phyloP scores from a whole-genome alignment of 2,329 filamentous ascomycete species.

The Parafenestella ontariensis region DNA sequence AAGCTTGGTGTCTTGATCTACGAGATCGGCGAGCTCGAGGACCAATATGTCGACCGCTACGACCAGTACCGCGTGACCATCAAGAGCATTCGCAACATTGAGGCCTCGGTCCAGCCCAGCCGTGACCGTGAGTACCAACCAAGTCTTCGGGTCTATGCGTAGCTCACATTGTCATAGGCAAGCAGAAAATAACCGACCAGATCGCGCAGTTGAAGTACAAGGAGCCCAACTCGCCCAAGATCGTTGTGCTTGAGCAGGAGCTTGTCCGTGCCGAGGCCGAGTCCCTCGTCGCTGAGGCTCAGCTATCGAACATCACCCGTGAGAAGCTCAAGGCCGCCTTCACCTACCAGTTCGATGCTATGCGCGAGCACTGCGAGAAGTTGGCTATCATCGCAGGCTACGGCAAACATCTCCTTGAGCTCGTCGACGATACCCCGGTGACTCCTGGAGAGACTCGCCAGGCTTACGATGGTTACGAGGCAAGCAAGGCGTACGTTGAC shows the following conservation, averaged over 20 bases:
- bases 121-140: constrained; percentile 76
- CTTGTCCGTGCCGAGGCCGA: constrained; percentile 97
- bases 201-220: constrained; percentile 99
- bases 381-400: constrained; percentile 96
- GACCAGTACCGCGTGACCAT: constrained; percentile 99
- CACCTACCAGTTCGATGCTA: constrained; percentile 96
- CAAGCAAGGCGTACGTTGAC: constrained; percentile 76
- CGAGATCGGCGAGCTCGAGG: constrained; percentile 97
- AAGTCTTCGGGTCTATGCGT: neutral
- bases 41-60: constrained; percentile 98
- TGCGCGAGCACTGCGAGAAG: constrained; percentile 98
- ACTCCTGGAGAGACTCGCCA: constrained; percentile 95
- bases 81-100: constrained; percentile 99
- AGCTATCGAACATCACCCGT: constrained; percentile 98
- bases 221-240: constrained; percentile 96
- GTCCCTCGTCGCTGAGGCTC: constrained; percentile 97
- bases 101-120: constrained; percentile 97
- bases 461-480: constrained; percentile 97
- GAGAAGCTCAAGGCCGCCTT: constrained; percentile 99
- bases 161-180: constrained; percentile 64
- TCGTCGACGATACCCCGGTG: constrained; percentile 95
- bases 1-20: constrained; percentile 98
- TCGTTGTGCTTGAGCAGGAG: constrained; percentile 97
- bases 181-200: constrained; percentile 99
- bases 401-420: constrained; percentile 96